Evolutionary conservation across 208 protist genomes (phyloP).

Genomic region (Strigomonas culicis): DNA sequence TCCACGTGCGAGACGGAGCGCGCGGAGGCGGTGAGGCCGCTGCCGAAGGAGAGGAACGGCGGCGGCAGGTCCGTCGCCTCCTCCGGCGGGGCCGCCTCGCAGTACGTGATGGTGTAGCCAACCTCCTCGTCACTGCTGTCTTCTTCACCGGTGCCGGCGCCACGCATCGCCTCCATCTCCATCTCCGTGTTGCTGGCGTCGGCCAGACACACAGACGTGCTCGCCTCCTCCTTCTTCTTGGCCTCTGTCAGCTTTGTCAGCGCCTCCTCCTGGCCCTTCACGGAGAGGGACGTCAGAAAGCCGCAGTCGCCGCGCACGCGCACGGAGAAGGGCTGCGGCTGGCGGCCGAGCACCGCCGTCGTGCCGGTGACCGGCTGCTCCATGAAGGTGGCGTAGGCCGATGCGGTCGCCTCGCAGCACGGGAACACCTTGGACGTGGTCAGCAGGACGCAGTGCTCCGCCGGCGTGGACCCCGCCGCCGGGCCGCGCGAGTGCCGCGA

Average conservation of each 20-base stretch:
- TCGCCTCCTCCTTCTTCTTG: conserved; percentile 12
- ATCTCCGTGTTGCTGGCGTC: not conserved
- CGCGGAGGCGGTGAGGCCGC: conserved; percentile 1
- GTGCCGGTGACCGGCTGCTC: conserved; percentile 76
- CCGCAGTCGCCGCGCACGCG: conserved; percentile 40
- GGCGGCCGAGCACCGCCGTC: conserved; percentile 32
- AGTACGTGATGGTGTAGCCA: conserved; percentile 72
- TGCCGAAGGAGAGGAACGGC: conserved; percentile 13
- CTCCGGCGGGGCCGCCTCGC: conserved; percentile 36
- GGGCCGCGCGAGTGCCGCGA: not conserved
- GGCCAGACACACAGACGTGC: not conserved
- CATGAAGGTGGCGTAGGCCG: conserved; percentile 51
- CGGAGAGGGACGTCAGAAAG: conserved; percentile 47
- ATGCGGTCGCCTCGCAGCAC: conserved; percentile 22
- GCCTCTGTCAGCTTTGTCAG: conserved; percentile 4
- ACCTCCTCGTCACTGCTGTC: conserved; percentile 35
- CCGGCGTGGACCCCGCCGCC: conserved; percentile 1
- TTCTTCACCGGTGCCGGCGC: not conserved
- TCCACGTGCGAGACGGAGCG: conserved; percentile 5
- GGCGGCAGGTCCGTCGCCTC: not conserved
- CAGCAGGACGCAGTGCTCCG: conserved; percentile 51
- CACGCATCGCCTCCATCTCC: not conserved
- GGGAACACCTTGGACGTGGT: conserved; percentile 73
- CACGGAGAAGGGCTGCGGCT: conserved; percentile 46
- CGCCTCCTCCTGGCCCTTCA: not conserved